Percentiles rank a stretch among this genome's conserved stretches.
Evolutionary conservation across 2,329 filamentous ascomycete genomes (phyloP).

Genomic region (Penicillium sp.): DNA sequence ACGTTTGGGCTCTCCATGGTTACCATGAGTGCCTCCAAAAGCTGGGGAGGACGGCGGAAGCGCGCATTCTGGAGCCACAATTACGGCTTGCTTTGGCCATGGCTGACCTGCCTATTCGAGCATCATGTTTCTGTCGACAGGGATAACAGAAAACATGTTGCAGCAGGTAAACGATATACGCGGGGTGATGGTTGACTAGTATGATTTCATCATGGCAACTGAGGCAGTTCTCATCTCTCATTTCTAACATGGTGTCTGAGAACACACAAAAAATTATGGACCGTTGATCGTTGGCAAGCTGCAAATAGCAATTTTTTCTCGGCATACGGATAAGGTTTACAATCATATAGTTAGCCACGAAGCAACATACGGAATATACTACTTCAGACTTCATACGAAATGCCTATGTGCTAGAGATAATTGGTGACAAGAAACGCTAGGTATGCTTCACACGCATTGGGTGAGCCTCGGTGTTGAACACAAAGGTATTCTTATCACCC

Average conservation of each 20-base stretch:
- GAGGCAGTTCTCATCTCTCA: too few species aligned
- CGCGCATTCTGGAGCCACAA: constrained; percentile 47
- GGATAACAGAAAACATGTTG: background rate
- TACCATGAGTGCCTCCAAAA: constrained; percentile 67
- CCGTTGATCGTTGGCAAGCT: too few species aligned
- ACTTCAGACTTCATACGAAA: background rate
- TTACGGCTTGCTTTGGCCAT: constrained; percentile 53
- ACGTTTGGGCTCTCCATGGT: constrained; percentile 74
- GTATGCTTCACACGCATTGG: constrained; percentile 37
- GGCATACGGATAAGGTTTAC: background rate
- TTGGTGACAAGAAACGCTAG: background rate
- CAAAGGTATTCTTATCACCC: constrained; percentile 53
- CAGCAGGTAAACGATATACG: background rate
- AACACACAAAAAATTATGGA: too few species aligned
- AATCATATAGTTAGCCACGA: background rate
- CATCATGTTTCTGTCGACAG: constrained; percentile 59
- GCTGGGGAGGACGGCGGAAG: constrained; percentile 52
- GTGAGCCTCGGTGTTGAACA: constrained; percentile 68
- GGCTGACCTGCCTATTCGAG: constrained; percentile 60
- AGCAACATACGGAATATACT: constrained; percentile 9
- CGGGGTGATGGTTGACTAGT: background rate
- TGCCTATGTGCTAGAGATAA: constrained; percentile 3
- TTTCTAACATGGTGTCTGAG: too few species aligned
- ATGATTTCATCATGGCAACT: too few species aligned
- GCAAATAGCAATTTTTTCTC: too few species aligned